phyloP scores from a whole-genome alignment of 202 grass and related monocot species.

The Cymbopogon flexuosus region DNA sequence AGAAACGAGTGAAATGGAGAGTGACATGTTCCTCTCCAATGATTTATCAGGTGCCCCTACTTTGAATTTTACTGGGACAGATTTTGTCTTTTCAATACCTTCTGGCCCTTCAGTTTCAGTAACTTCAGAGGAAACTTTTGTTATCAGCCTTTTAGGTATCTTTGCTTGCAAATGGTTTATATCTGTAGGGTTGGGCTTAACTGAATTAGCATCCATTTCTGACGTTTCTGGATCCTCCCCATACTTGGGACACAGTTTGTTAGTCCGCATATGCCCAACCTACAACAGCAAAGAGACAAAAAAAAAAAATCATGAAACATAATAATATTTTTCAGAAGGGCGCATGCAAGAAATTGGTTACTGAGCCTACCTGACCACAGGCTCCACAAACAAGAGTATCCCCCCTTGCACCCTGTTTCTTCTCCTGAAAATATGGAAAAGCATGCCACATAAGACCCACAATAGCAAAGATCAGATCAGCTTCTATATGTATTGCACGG shows the following conservation, averaged over 20 bases:
- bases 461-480: conserved; percentile 1
- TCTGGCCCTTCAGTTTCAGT: conserved; percentile 29
- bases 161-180: conserved; percentile 51
- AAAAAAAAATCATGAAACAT: neutral
- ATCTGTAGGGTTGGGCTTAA: conserved; percentile 56
- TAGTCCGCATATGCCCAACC: conserved; percentile 96
- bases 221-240: conserved; percentile 65
- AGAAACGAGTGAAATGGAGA: conserved; percentile 55
- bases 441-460: conserved; percentile 26
- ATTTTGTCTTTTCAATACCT: too few species aligned
- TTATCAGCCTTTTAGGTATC: conserved; percentile 58
- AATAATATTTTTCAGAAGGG: conserved; percentile 20
- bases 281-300: conserved; percentile 36
- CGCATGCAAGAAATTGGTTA: conserved; percentile 11
- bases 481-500: neutral
- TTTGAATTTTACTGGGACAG: conserved; percentile 80
- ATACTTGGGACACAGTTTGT: conserved; percentile 92
- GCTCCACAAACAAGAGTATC: conserved; percentile 90
- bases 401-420: conserved; percentile 65
- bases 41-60: conserved; percentile 68
- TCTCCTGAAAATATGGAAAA: conserved; percentile 70
- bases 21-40: conserved; percentile 56
- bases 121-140: conserved; percentile 60
- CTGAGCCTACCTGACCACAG: conserved; percentile 70
- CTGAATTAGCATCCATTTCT: conserved; percentile 52